phyloP scores from a whole-genome alignment of 78 protist genomes.

The Tieghemostelium lacteum region DNA sequence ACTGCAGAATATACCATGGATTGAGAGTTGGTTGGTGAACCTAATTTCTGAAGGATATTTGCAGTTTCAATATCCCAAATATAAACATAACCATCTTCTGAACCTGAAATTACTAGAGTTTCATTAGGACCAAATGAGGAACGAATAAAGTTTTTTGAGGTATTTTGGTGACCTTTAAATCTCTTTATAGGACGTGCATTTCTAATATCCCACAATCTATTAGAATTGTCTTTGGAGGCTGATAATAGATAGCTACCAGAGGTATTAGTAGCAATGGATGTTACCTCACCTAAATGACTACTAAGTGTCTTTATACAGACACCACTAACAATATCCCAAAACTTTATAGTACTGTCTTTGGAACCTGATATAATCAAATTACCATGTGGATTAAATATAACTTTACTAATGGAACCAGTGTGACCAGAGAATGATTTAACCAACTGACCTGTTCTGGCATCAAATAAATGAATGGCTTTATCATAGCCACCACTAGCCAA shows the following conservation, averaged over 20 bases:
- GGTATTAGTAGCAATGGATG: constrained; percentile 83
- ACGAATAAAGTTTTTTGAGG: constrained; percentile 87
- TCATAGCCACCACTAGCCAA: constrained; percentile 89
- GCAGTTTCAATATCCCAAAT: constrained; percentile 84
- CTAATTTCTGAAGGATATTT: constrained; percentile 76
- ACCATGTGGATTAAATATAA: constrained; percentile 86
- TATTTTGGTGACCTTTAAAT: constrained; percentile 93
- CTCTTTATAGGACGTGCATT: constrained; percentile 78
- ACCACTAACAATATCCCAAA: constrained; percentile 94
- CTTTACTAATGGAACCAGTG: constrained; percentile 64
- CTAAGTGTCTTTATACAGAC: constrained; percentile 86
- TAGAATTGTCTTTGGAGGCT: constrained; percentile 89
- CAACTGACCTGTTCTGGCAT: constrained; percentile 63
- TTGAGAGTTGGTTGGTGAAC: constrained; percentile 7
- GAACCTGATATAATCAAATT: constrained; percentile 90
- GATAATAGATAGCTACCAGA: constrained; percentile 77
- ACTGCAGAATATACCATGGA: constrained; percentile 76
- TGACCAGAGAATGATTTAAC: constrained; percentile 82
- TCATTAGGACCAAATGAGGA: constrained; percentile 82
- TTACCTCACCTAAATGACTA: constrained; percentile 91
- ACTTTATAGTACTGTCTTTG: constrained; percentile 89
- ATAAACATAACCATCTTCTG: constrained; percentile 87
- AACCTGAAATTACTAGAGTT: constrained; percentile 84
- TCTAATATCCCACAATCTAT: constrained; percentile 93
- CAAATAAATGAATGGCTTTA: constrained; percentile 83